phyloP scores from a whole-genome alignment of 139 green algal genomes.

The Chlamydomonas sp. region DNA sequence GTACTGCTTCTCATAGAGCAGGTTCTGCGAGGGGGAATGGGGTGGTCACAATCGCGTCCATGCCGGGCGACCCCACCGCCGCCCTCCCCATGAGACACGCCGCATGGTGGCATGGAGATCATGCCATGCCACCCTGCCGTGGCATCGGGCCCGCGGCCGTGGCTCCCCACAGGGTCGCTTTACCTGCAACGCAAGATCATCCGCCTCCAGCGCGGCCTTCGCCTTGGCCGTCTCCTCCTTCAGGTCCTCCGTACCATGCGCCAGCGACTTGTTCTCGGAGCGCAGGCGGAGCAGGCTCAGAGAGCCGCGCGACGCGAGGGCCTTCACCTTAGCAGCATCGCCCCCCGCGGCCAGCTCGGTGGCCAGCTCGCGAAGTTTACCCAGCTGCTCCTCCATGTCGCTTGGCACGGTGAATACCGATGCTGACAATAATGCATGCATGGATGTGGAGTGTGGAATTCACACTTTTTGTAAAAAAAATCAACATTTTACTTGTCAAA shows the following conservation, averaged over 20 bases:
- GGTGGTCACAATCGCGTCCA: too few species aligned
- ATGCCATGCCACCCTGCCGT: too few species aligned
- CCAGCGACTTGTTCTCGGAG: slow-evolving; percentile 11
- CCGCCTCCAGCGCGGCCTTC: slow-evolving; percentile 48
- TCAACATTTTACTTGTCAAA: too few species aligned
- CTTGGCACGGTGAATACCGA: too few species aligned
- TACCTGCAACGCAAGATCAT: slow-evolving; percentile 40
- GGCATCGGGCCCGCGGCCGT: slow-evolving; percentile 13
- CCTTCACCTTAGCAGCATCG: background rate
- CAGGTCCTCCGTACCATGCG: slow-evolving; percentile 29
- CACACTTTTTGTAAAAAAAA: too few species aligned
- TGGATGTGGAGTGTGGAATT: too few species aligned
- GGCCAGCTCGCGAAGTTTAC: background rate
- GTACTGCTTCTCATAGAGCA: slow-evolving; percentile 63
- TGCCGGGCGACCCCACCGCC: too few species aligned
- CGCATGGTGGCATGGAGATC: too few species aligned
- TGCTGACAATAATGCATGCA: too few species aligned
- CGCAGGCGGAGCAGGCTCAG: background rate
- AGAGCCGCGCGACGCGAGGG: background rate
- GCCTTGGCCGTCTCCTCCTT: slow-evolving; percentile 44
- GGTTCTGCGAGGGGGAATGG: too few species aligned
- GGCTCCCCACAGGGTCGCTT: too few species aligned
- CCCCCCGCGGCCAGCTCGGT: background rate
- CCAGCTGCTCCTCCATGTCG: background rate
- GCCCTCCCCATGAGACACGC: too few species aligned